phyloP scores from a whole-genome alignment of 1,139 yeast species.

The Yamadazyma kanchanaburiensis region DNA sequence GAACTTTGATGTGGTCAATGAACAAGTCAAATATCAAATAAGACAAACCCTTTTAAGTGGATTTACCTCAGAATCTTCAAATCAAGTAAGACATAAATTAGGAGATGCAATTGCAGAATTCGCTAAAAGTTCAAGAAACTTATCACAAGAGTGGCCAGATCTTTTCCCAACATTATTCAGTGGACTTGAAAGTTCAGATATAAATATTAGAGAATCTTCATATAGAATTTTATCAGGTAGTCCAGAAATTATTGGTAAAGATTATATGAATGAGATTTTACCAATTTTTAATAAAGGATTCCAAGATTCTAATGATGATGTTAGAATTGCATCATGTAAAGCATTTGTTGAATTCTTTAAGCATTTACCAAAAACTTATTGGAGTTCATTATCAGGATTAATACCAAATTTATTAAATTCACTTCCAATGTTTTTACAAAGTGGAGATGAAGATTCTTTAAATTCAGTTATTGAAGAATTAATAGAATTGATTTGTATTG shows the following conservation, averaged over 20 bases:
- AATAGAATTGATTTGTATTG: constrained; percentile 86
- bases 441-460: constrained; percentile 76
- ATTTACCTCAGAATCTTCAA: constrained; percentile 58
- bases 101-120: constrained; percentile 94
- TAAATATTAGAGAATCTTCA: constrained; percentile 84
- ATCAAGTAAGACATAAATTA: constrained; percentile 81
- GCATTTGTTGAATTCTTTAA: constrained; percentile 92
- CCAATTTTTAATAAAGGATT: constrained; percentile 79
- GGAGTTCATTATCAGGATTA: constrained; percentile 75
- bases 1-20: constrained; percentile 68
- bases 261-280: constrained; percentile 53
- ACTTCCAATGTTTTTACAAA: constrained; percentile 76
- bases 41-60: constrained; percentile 70
- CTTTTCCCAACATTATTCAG: constrained; percentile 71
- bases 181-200: constrained; percentile 59
- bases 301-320: constrained; percentile 73
- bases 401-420: constrained; percentile 83
- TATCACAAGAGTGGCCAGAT: constrained; percentile 67
- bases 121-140: constrained; percentile 60
- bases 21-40: constrained; percentile 58
- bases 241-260: constrained; percentile 70
- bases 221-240: constrained; percentile 84
- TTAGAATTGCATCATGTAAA: constrained; percentile 85
- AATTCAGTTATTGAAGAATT: constrained; percentile 85
- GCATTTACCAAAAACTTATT: constrained; percentile 69